Percentiles rank a stretch among this genome's conserved stretches.
phyloP scores from a whole-genome alignment of 768 basidiomycete species.

The Artomyces pyxidatus region DNA sequence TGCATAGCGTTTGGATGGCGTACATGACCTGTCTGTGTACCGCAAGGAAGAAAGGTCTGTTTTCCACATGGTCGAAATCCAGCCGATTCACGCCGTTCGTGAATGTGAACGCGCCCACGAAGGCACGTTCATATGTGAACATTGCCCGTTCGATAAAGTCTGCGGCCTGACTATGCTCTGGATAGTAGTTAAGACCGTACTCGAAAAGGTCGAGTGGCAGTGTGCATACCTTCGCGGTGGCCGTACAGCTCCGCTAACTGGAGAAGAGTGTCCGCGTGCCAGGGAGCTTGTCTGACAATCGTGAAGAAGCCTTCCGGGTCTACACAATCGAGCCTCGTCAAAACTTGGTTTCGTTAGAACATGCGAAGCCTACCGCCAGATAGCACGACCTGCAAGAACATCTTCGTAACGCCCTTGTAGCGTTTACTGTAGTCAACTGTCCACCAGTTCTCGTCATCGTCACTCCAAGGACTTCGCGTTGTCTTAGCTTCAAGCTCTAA shows the following conservation, averaged over 20 bases:
- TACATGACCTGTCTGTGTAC: constrained; percentile 78
- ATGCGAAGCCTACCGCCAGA: constrained; percentile 74
- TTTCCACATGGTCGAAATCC: constrained; percentile 87
- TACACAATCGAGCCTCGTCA: too few relatives aligned
- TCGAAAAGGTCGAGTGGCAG: background rate
- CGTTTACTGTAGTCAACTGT: constrained; percentile 80
- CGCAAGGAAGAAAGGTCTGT: constrained; percentile 87
- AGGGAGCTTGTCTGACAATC: constrained; percentile 70
- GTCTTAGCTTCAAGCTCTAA: constrained; percentile 44
- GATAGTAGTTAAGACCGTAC: background rate
- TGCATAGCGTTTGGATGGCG: too few relatives aligned
- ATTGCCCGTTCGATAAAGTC: constrained; percentile 90
- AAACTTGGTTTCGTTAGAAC: too few relatives aligned
- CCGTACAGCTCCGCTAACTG: constrained; percentile 80
- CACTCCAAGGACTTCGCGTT: constrained; percentile 28
- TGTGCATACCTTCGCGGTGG: constrained; percentile 70
- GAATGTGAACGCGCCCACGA: constrained; percentile 82
- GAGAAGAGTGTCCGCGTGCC: constrained; percentile 89
- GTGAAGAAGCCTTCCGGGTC: constrained; percentile 76
- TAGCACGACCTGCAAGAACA: constrained; percentile 74
- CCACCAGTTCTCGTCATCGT: constrained; percentile 74
- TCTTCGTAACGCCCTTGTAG: constrained; percentile 74
- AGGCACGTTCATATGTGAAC: constrained; percentile 87
- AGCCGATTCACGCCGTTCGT: constrained; percentile 74
- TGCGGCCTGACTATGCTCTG: constrained; percentile 76